Evolutionary conservation across 305 asterid genomes (phyloP).

Genomic region (Nicotiana rustica): DNA sequence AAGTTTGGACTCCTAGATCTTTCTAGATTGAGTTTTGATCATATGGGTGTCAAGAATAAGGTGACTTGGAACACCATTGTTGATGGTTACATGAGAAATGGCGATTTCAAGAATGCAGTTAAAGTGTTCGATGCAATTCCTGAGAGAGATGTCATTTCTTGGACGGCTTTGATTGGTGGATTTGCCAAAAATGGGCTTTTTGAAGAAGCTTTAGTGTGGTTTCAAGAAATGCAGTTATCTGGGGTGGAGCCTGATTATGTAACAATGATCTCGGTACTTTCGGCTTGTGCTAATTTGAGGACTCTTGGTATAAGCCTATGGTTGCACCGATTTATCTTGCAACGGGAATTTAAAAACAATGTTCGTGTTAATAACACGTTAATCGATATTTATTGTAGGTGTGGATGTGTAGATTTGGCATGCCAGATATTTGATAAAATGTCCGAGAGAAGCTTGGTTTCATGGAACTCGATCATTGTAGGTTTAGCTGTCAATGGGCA

Average conservation of each 20-base stretch:
- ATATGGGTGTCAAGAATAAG: slow-evolving; percentile 55
- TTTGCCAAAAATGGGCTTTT: slow-evolving; percentile 65
- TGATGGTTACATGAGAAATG: slow-evolving; percentile 70
- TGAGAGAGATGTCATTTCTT: slow-evolving; percentile 70
- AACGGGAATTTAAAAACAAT: slow-evolving; percentile 47
- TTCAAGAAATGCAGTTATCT: slow-evolving; percentile 68
- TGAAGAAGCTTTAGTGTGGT: slow-evolving; percentile 71
- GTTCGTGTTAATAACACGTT: slow-evolving; percentile 65
- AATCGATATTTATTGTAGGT: slow-evolving; percentile 78
- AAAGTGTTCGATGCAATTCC: slow-evolving; percentile 78
- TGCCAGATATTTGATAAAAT: slow-evolving; percentile 64
- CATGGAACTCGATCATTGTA: slow-evolving; percentile 80
- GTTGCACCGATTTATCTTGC: slow-evolving; percentile 61
- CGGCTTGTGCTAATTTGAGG: slow-evolving; percentile 79
- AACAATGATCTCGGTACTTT: slow-evolving; percentile 61
- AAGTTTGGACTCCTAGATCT: slow-evolving; percentile 54
- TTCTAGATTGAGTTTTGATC: slow-evolving; percentile 64
- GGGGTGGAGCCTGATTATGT: slow-evolving; percentile 72
- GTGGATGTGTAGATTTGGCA: slow-evolving; percentile 73
- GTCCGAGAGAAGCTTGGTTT: slow-evolving; percentile 64
- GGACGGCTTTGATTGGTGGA: slow-evolving; percentile 80
- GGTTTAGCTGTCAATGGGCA: slow-evolving; percentile 76
- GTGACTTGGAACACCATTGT: slow-evolving; percentile 82
- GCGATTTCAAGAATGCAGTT: slow-evolving; percentile 56
- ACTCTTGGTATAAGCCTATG: slow-evolving; percentile 73